Evolutionary conservation across 805 yeast genomes (phyloP).

Genomic region (Metschnikowia similis): DNA sequence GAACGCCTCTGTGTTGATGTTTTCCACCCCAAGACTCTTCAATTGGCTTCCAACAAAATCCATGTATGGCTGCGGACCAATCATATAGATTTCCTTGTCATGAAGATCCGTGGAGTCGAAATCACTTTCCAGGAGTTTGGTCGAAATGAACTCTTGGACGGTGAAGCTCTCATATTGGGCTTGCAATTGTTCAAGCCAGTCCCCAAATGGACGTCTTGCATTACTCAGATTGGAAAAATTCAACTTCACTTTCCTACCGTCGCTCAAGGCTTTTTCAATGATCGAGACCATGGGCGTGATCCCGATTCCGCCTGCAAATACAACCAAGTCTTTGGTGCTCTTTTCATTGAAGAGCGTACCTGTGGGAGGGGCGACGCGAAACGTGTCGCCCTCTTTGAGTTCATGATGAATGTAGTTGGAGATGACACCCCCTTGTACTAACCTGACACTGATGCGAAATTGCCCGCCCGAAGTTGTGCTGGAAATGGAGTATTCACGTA

Average conservation of each 20-base stretch:
- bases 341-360: conserved; percentile 46
- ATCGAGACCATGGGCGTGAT: conserved; percentile 61
- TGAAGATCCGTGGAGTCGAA: conserved; percentile 18
- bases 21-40: conserved; percentile 12
- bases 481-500: conserved; percentile 60
- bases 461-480: conserved; percentile 30
- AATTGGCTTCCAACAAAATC: conserved; percentile 22
- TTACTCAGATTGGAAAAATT: conserved; percentile 29
- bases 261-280: conserved; percentile 34
- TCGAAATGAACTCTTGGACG: conserved; percentile 20
- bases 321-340: conserved; percentile 28
- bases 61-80: conserved; percentile 36
- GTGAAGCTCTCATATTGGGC: conserved; percentile 14
- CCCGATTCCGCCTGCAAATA: conserved; percentile 64
- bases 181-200: conserved; percentile 16
- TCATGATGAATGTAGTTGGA: conserved; percentile 48
- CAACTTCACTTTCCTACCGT: conserved; percentile 29
- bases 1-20: conserved; percentile 26
- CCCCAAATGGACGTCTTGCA: conserved; percentile 21
- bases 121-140: conserved; percentile 17
- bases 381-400: conserved; percentile 43
- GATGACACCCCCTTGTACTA: conserved; percentile 41
- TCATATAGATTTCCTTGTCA: conserved; percentile 24
- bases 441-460: conserved; percentile 57
- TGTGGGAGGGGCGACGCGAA: conserved; percentile 55